Conservation (phyloP, 345 rosid species). For the Carallia brachiata region DNA sequence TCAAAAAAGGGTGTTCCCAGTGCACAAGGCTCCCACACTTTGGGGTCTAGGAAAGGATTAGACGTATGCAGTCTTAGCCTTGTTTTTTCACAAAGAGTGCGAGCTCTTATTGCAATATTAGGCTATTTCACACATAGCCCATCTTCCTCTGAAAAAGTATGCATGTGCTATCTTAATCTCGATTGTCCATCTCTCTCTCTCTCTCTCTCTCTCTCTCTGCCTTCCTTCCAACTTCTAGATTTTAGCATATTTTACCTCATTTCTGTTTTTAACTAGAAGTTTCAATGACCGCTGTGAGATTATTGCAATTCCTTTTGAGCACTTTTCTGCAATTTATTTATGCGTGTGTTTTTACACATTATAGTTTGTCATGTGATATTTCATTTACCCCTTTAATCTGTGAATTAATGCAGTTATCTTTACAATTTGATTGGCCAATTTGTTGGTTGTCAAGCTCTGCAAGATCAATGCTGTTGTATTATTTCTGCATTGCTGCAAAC, state of each 20-base stretch:
- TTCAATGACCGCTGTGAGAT: background rate
- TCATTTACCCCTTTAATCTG: conserved; percentile 18
- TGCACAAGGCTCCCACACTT: too few relatives aligned
- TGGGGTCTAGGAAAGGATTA: too few relatives aligned
- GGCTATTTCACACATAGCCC: too few relatives aligned
- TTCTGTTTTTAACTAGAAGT: background rate
- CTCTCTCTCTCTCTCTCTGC: background rate
- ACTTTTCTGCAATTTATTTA: background rate
- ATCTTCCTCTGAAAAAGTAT: too few relatives aligned
- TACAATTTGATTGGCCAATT: conserved; percentile 81
- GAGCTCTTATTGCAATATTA: too few relatives aligned
- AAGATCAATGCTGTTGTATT: conserved; percentile 84
- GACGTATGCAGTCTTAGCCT: too few relatives aligned
- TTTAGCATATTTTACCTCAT: background rate
- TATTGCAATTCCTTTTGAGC: background rate
- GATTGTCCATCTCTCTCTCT: background rate
- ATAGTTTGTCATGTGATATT: background rate
- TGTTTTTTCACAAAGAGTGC: too few relatives aligned
- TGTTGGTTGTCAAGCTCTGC: conserved; percentile 59
- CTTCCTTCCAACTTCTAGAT: background rate
- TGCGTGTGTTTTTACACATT: background rate
- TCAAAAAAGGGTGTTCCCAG: too few relatives aligned
- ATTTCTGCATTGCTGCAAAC: conserved; percentile 58
- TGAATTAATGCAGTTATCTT: conserved; percentile 64
- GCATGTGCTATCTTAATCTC: background rate